These are phyloP conservation scores for Gymnopilus junonius DNA, from an alignment of 768 basidiomycete genomes.

Conservation along the genomic window DNA sequence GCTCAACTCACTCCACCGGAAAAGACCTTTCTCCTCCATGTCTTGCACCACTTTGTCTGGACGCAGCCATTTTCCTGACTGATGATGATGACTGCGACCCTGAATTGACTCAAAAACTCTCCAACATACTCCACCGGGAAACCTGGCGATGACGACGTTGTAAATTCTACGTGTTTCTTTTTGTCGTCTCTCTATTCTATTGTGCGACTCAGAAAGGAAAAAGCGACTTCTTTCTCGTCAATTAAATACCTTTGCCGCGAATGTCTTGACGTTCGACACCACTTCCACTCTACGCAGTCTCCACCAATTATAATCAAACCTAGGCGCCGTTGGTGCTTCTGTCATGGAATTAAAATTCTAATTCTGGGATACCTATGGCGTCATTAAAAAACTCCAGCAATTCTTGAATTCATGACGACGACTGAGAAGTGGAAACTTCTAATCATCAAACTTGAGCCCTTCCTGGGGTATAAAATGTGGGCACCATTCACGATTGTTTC, in stretches of 20 bases:
- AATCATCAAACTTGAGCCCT: not conserved
- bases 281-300: not conserved
- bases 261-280: not conserved
- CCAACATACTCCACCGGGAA: not conserved
- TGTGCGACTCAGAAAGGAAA: not conserved
- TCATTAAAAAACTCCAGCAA: not conserved
- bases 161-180: not conserved
- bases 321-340: not conserved
- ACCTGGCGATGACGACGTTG: not conserved
- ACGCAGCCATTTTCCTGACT: not conserved
- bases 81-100: not conserved
- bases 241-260: not conserved
- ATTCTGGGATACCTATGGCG: not conserved
- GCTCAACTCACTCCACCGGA: not conserved
- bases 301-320: not conserved
- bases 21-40: not conserved
- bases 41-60: not conserved
- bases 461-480: not conserved
- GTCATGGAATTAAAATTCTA: not conserved
- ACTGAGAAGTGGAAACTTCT: not conserved
- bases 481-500: not conserved
- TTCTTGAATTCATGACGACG: too few relatives aligned
- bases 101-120: not conserved
- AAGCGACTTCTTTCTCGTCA: not conserved
- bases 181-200: not conserved